Conservation (phyloP, 345 rosid species). For the Gossypium ekmanianum region DNA sequence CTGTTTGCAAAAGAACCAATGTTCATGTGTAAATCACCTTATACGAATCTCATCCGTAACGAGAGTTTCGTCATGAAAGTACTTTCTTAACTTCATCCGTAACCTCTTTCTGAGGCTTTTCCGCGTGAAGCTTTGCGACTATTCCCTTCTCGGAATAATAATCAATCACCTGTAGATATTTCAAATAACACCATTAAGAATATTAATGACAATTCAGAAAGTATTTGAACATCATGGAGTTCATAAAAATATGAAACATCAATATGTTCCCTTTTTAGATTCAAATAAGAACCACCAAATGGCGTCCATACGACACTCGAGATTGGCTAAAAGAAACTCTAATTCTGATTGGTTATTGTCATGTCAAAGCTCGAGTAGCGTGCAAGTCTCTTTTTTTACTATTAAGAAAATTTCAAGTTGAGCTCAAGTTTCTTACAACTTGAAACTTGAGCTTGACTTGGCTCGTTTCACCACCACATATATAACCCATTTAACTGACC, state of each 20-base stretch:
- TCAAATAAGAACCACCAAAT: too few relatives aligned
- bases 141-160: conserved; percentile 71
- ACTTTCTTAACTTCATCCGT: conserved; percentile 68
- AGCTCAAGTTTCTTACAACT: not conserved
- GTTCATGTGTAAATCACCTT: not conserved
- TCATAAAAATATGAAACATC: not conserved
- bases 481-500: too few relatives aligned
- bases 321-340: too few relatives aligned
- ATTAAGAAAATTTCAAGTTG: not conserved
- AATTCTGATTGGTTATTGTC: too few relatives aligned
- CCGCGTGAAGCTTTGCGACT: conserved; percentile 74
- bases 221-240: not conserved
- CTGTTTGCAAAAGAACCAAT: conserved; percentile 8
- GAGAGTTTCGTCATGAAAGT: conserved; percentile 35
- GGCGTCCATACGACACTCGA: too few relatives aligned
- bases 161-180: conserved; percentile 58
- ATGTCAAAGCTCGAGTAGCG: too few relatives aligned
- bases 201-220: not conserved
- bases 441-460: not conserved
- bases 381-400: too few relatives aligned
- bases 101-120: conserved; percentile 76
- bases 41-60: not conserved
- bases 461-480: not conserved
- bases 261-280: too few relatives aligned
- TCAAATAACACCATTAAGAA: not conserved